Percentiles rank a stretch among this genome's conserved stretches.
phyloP scores from a whole-genome alignment of 768 basidiomycete genomes.

The Kondoa malvinella region DNA sequence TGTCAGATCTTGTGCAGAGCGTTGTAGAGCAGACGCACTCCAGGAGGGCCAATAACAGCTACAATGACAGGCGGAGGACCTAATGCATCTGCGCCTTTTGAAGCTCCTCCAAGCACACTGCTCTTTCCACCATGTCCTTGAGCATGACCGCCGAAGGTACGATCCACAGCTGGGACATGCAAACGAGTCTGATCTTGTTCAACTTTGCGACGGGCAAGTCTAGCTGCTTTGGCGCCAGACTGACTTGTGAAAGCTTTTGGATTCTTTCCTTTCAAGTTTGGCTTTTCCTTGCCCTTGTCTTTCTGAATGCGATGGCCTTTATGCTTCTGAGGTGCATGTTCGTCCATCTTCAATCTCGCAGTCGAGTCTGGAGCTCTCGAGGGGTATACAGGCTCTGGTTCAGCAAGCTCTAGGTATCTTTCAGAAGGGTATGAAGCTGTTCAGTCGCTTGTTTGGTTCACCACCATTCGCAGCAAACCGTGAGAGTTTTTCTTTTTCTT shows the following conservation, averaged over 20 bases:
- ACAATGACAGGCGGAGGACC: slow-evolving; percentile 85
- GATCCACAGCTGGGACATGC: slow-evolving; percentile 87
- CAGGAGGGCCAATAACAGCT: slow-evolving; percentile 87
- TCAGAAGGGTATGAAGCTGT: too few species aligned
- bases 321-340: neutral
- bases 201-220: slow-evolving; percentile 71
- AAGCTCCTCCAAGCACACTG: slow-evolving; percentile 29
- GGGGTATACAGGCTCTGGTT: too few species aligned
- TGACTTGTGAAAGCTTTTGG: slow-evolving; percentile 34
- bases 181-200: slow-evolving; percentile 87
- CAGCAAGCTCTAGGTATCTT: too few species aligned
- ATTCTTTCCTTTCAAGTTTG: neutral
- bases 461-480: too few species aligned
- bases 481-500: too few species aligned
- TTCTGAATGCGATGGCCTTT: neutral
- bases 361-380: too few species aligned
- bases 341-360: neutral
- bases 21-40: slow-evolving; percentile 36
- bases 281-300: neutral
- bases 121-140: slow-evolving; percentile 13
- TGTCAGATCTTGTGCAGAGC: neutral
- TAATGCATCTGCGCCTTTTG: slow-evolving; percentile 32
- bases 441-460: too few species aligned
- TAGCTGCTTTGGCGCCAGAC: slow-evolving; percentile 75
- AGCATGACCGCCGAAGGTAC: slow-evolving; percentile 48